Percentiles rank a stretch among this genome's conserved stretches.
phyloP scores from a whole-genome alignment of 768 basidiomycete species.

The Leccinellum albellum region DNA sequence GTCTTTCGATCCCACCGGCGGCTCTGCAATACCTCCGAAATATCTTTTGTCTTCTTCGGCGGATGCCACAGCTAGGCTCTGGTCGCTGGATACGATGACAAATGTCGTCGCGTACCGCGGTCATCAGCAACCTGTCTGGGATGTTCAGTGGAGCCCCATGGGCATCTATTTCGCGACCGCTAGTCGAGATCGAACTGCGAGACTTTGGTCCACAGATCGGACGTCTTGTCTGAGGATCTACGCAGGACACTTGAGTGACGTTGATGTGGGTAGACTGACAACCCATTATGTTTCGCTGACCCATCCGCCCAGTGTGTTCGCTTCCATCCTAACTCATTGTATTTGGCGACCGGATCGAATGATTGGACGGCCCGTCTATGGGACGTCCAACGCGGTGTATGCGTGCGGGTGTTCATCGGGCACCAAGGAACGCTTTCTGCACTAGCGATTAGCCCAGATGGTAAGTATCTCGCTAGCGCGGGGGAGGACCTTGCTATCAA shows the following conservation, averaged over 20 bases:
- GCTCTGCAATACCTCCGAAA: constrained; percentile 80
- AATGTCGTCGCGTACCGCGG: constrained; percentile 93
- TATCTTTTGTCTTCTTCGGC: constrained; percentile 90
- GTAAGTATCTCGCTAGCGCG: constrained; percentile 88
- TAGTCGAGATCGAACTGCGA: constrained; percentile 89
- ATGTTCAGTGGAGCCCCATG: constrained; percentile 97
- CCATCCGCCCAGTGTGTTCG: constrained; percentile 67
- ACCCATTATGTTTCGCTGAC: neutral
- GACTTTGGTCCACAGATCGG: constrained; percentile 95
- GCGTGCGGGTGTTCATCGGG: constrained; percentile 92
- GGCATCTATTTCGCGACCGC: constrained; percentile 98
- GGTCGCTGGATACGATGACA: constrained; percentile 93
- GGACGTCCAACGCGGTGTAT: constrained; percentile 96
- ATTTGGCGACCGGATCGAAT: constrained; percentile 94
- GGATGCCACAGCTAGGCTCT: constrained; percentile 85
- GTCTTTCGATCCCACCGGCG: constrained; percentile 87
- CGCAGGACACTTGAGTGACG: constrained; percentile 94
- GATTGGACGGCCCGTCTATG: constrained; percentile 95
- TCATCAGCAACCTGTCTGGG: constrained; percentile 98
- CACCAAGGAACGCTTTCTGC: constrained; percentile 87
- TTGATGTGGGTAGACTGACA: constrained; percentile 69
- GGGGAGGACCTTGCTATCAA: constrained; percentile 92
- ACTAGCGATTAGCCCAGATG: constrained; percentile 89
- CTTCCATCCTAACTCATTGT: constrained; percentile 97
- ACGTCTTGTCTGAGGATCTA: constrained; percentile 84